These are phyloP conservation scores for Phytophthora pini DNA, from an alignment of 352 stramenopile species.

Conservation along the genomic window DNA sequence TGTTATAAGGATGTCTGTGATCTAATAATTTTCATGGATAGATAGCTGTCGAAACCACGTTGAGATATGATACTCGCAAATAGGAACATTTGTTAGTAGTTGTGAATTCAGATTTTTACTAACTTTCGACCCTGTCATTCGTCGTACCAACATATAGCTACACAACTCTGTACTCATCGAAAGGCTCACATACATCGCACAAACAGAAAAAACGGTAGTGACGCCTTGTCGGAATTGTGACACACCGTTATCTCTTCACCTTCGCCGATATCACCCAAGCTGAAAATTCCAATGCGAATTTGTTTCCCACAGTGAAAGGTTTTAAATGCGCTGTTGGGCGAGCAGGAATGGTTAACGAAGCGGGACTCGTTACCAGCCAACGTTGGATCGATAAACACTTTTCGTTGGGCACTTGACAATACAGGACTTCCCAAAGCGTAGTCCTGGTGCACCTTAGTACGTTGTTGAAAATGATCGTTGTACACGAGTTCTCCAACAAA, in stretches of 20 bases:
- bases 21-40: too few species aligned
- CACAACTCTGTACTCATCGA: too few species aligned
- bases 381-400: constrained; percentile 3
- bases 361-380: background rate
- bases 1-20: too few species aligned
- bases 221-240: background rate
- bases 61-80: too few species aligned
- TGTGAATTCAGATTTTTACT: too few species aligned
- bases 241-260: background rate
- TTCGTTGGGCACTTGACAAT: background rate
- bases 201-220: background rate
- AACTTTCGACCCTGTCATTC: too few species aligned
- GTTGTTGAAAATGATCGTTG: background rate
- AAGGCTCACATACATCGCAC: too few species aligned
- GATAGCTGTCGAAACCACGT: too few species aligned
- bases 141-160: too few species aligned
- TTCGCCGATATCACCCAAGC: background rate
- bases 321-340: constrained; percentile 1
- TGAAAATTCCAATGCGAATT: constrained; percentile 1
- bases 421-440: background rate
- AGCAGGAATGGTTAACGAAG: constrained; percentile 13
- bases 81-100: too few species aligned
- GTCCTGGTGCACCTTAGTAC: background rate
- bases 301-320: constrained; percentile 1
- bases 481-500: constrained; percentile 4